These are phyloP conservation scores for Apiospora pterosperma DNA, from an alignment of 2,329 filamentous ascomycete genomes.

Conservation along the genomic window DNA sequence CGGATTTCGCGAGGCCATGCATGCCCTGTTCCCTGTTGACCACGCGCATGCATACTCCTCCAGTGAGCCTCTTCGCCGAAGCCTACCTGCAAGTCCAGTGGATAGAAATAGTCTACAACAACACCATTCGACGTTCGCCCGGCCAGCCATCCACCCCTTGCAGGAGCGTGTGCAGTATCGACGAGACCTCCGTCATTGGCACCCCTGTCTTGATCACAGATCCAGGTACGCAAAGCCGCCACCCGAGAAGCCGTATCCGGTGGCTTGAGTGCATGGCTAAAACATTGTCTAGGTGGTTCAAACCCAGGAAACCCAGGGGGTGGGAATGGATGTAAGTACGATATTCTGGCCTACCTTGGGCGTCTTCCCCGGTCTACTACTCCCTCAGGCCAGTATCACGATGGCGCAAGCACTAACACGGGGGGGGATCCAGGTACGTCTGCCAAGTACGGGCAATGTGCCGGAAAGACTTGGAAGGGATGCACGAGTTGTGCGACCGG, in stretches of 20 bases:
- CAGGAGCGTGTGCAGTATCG: slow-evolving; percentile 30
- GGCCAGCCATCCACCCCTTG: slow-evolving; percentile 13
- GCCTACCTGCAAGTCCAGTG: slow-evolving; percentile 60
- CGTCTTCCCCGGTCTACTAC: background rate
- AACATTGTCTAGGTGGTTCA: background rate
- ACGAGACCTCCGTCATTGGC: slow-evolving; percentile 28
- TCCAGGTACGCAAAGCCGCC: background rate
- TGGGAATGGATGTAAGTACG: background rate
- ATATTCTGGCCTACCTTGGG: background rate
- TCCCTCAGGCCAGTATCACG: too few species aligned
- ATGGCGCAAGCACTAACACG: background rate
- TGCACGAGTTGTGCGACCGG: slow-evolving; percentile 20
- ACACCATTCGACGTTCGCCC: background rate
- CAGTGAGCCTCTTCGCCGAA: slow-evolving; percentile 28
- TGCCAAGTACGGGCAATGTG: slow-evolving; percentile 26
- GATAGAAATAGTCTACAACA: slow-evolving; percentile 58
- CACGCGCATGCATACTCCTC: background rate
- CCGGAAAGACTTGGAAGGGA: slow-evolving; percentile 24
- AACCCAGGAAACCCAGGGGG: background rate
- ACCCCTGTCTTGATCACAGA: slow-evolving; percentile 30
- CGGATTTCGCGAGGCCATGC: background rate
- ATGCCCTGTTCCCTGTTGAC: background rate
- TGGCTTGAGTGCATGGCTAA: slow-evolving; percentile 10
- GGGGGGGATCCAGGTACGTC: slow-evolving; percentile 13
- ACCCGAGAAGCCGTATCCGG: background rate